These are phyloP conservation scores for Stygiomarasmius scandens DNA, from an alignment of 1,284 basidiomycete genomes.

Conservation along the genomic window DNA sequence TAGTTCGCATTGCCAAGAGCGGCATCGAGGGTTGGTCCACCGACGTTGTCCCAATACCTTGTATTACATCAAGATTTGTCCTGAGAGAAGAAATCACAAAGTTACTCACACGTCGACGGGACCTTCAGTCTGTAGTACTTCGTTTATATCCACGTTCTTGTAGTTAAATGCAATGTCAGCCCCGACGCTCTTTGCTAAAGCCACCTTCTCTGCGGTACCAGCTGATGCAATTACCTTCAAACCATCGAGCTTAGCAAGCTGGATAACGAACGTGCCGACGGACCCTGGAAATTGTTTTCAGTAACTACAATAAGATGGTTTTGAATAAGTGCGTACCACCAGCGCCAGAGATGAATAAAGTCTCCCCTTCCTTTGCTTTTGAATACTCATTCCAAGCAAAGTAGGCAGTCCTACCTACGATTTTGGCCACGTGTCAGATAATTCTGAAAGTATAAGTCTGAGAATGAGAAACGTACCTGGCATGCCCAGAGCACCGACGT, in stretches of 20 bases:
- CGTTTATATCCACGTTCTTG: conserved; percentile 54
- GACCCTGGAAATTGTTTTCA: no score
- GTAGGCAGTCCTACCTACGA: conserved; percentile 39
- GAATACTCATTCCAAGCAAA: conserved; percentile 43
- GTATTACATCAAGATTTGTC: no score
- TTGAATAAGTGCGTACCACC: conserved; percentile 31
- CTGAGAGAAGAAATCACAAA: no score
- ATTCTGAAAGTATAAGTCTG: no score
- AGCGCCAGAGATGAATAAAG: neutral
- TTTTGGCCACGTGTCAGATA: no score
- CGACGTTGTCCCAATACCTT: conserved; percentile 54
- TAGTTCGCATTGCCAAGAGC: conserved; percentile 47
- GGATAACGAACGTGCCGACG: conserved; percentile 44
- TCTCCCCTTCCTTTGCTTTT: conserved; percentile 33
- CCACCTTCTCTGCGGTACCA: conserved; percentile 70
- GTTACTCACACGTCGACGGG: conserved; percentile 55
- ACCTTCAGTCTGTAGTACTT: conserved; percentile 60
- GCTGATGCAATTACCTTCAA: conserved; percentile 75
- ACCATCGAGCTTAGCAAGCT: conserved; percentile 65
- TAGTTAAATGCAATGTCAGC: conserved; percentile 79
- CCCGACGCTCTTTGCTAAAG: conserved; percentile 63
- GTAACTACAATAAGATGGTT: no score
- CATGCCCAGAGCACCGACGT: conserved; percentile 52
- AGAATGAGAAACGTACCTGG: conserved; percentile 18
- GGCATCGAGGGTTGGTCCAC: conserved; percentile 55